Evolutionary conservation across 129 eudicot species (phyloP), one percentile per base, ranked within the genome.

Genomic region (Lactuca sativa): DNA sequence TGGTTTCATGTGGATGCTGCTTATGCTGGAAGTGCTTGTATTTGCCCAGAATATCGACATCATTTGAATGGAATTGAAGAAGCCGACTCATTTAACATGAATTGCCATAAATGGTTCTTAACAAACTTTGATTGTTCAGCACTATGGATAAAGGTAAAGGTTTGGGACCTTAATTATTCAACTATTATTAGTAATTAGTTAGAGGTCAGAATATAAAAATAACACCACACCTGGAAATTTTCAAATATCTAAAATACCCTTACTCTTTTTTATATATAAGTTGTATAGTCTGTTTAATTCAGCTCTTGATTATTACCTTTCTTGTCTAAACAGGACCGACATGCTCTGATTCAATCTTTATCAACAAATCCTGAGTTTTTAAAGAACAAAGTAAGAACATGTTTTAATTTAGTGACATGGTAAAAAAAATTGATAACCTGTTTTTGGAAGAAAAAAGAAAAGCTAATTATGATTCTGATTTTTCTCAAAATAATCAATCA

Each of bases 1-100:
- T 93, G 97, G 99, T 83, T 93, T 66, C 99, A 93, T 63, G 86
- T 93, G 62, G 99, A 93, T 87, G 99, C 99, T 62, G 96, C 98
- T 49, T 89, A 93, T 81, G 98, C 96, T 48, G 98, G 98, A 82
- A 93, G 98, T 83, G 95, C 98, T 58, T 93, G 96, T 62, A 80
- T 93, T 31, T 93, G 98, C 54, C 95, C 98, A 47, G 96, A 93
- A 78, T 89, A 71, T 36, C 95, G 95, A 54, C 95, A 87, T 82
- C 77, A 84, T 77, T 51, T 89, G 55, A 77, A 93, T 74, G 98
- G 98, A 52, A 78, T 93, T 47, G 96, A 93, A 80, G 95, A 85
- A 77, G 98, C 98, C 11, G 87, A 89, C 74, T 93, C 98, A 8
- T 93, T 93, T 65, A 89, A 89, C 82, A 86, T 93, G 95, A 92